Percentiles rank a stretch among this genome's conserved stretches.
Evolutionary conservation across 768 basidiomycete genomes (phyloP).

Genomic region (Phylloporus sp.): DNA sequence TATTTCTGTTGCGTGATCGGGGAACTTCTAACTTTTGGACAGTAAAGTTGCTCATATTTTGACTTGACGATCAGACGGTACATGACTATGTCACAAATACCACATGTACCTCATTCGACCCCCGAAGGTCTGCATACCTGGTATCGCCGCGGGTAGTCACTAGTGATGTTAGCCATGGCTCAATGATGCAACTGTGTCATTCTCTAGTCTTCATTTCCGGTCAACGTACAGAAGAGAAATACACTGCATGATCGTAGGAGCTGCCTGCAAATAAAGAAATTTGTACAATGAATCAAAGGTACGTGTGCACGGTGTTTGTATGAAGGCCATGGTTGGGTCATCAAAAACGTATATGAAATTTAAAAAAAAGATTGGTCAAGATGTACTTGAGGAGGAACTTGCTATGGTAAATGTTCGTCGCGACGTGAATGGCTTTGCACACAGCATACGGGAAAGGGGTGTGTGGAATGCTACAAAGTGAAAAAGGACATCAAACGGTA

Average conservation of each 20-base stretch:
- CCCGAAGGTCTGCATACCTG: not conserved
- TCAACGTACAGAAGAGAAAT: slow-evolving; percentile 1
- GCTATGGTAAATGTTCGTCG: slow-evolving; percentile 13
- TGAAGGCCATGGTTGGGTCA: slow-evolving; percentile 1
- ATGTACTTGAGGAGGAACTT: not conserved
- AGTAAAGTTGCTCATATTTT: not conserved
- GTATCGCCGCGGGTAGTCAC: not conserved
- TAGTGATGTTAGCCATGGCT: no score
- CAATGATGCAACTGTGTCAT: not conserved
- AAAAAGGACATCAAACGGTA: slow-evolving; percentile 2
- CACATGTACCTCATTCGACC: not conserved
- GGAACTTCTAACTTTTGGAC: not conserved
- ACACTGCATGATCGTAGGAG: not conserved
- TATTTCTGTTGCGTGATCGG: not conserved
- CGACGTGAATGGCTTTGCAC: slow-evolving; percentile 6
- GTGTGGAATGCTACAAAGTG: not conserved
- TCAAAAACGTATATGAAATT: not conserved
- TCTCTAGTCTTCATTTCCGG: not conserved
- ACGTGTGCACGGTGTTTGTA: not conserved
- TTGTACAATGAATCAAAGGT: slow-evolving; percentile 5
- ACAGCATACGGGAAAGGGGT: not conserved
- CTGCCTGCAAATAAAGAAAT: not conserved
- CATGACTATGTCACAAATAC: not conserved
- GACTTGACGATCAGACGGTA: not conserved
- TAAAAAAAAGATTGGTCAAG: slow-evolving; percentile 1